Percentiles rank a stretch among this genome's conserved stretches.
phyloP scores from a whole-genome alignment of 73 alveolate species.

The Halteria grandinella region DNA sequence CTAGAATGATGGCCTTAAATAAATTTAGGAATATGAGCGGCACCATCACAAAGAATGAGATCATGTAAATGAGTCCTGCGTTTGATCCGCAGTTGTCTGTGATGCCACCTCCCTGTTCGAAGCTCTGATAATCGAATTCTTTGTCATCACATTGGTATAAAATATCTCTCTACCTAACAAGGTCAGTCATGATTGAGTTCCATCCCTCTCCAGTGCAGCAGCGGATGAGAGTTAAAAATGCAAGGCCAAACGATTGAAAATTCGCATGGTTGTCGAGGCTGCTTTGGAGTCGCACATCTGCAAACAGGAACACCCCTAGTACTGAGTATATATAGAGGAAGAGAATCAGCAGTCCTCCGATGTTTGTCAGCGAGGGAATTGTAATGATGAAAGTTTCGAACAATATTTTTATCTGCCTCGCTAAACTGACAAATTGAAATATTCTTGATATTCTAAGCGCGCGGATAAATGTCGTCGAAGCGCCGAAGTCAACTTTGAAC shows the following conservation, averaged over 20 bases:
- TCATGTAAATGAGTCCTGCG: constrained; percentile 38
- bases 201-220: constrained; percentile 59
- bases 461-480: constrained; percentile 27
- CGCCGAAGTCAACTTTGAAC: constrained; percentile 1
- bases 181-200: constrained; percentile 51
- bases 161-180: background rate
- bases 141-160: background rate
- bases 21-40: constrained; percentile 68
- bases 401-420: constrained; percentile 44
- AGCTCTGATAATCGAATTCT: background rate
- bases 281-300: background rate
- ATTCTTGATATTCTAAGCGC: constrained; percentile 65
- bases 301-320: constrained; percentile 29
- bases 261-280: constrained; percentile 43
- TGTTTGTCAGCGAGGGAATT: constrained; percentile 63
- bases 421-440: constrained; percentile 59
- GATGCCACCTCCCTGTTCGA: background rate
- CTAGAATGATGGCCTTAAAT: constrained; percentile 70
- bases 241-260: constrained; percentile 9
- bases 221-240: constrained; percentile 25
- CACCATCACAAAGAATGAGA: constrained; percentile 43
- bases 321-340: constrained; percentile 54
- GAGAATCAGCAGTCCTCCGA: constrained; percentile 64
- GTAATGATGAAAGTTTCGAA: constrained; percentile 66
- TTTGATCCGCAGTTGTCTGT: constrained; percentile 17